Evolutionary conservation across 106 monocot genomes (phyloP).

Genomic region (Posidonia australis): DNA sequence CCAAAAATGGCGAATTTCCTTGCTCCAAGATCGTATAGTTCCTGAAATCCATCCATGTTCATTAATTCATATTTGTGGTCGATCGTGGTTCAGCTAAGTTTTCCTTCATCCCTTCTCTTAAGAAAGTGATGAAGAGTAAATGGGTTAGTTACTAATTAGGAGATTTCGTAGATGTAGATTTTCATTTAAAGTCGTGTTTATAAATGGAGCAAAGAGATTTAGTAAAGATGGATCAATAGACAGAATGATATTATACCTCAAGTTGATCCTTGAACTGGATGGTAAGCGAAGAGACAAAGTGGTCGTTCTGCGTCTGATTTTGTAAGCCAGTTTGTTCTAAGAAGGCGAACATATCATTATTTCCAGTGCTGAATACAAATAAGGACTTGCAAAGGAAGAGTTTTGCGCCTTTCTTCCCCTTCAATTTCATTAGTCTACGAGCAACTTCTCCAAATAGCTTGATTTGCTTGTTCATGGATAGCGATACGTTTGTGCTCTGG

Average conservation of each 20-base stretch:
- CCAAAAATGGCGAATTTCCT: conserved; percentile 29
- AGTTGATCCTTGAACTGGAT: conserved; percentile 4
- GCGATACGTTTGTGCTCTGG: conserved; percentile 1
- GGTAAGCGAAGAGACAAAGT: conserved; percentile 1
- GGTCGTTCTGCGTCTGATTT: neutral
- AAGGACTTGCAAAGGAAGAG: conserved; percentile 23
- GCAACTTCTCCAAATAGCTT: neutral
- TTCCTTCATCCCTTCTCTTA: no score
- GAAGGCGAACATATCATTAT: conserved; percentile 31
- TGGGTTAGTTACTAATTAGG: no score
- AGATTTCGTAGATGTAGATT: no score
- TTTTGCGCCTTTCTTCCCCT: neutral
- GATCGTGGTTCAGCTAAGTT: no score
- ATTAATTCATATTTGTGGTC: no score
- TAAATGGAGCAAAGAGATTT: no score
- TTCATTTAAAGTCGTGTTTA: no score
- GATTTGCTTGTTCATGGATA: conserved; percentile 20
- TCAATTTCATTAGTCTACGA: neutral
- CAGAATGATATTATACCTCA: conserved; percentile 1
- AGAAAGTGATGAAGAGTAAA: no score
- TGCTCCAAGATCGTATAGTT: conserved; percentile 22
- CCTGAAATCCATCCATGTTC: no score
- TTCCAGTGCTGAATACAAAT: conserved; percentile 33
- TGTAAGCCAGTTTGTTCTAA: neutral
- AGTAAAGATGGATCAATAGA: no score